Evolutionary conservation across 2,329 filamentous ascomycete species (phyloP).

Genomic region (Verticillium albo-atrum): DNA sequence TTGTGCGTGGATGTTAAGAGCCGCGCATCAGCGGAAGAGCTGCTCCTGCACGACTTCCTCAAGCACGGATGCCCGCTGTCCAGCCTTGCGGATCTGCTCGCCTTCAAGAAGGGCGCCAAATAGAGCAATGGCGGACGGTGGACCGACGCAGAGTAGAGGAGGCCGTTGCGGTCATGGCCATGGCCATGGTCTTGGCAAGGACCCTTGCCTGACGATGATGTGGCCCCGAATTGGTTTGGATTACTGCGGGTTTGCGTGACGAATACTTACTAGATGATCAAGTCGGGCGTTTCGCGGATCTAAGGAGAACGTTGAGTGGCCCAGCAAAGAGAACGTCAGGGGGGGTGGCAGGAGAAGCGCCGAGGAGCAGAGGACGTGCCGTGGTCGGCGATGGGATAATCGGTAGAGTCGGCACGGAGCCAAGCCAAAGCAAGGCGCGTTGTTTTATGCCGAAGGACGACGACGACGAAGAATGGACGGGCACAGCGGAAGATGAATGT

Average conservation of each 20-base stretch:
- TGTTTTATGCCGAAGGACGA: not conserved
- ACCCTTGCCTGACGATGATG: not conserved
- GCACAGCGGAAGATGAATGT: not conserved
- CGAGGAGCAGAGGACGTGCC: not conserved
- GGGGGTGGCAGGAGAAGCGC: not conserved
- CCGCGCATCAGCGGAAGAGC: conserved; percentile 84
- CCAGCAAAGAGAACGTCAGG: not conserved
- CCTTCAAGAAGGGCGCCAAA: conserved; percentile 75
- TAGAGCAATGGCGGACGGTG: conserved; percentile 27
- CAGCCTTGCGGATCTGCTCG: conserved; percentile 80
- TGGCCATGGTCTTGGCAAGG: not conserved
- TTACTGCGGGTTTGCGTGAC: conserved; percentile 1
- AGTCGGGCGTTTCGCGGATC: not conserved
- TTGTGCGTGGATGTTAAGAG: conserved; percentile 95
- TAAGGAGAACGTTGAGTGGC: not conserved
- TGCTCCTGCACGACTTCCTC: conserved; percentile 89
- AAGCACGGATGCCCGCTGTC: conserved; percentile 82
- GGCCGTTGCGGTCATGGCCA: not conserved
- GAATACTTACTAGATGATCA: not conserved
- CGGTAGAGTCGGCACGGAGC: not conserved
- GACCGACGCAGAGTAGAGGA: not conserved
- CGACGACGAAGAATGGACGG: too few species aligned
- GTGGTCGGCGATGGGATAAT: not conserved
- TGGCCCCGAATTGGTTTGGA: not conserved
- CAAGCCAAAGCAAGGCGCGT: not conserved